phyloP scores from a whole-genome alignment of 805 yeast genomes.

The Metschnikowia peoriensis region DNA sequence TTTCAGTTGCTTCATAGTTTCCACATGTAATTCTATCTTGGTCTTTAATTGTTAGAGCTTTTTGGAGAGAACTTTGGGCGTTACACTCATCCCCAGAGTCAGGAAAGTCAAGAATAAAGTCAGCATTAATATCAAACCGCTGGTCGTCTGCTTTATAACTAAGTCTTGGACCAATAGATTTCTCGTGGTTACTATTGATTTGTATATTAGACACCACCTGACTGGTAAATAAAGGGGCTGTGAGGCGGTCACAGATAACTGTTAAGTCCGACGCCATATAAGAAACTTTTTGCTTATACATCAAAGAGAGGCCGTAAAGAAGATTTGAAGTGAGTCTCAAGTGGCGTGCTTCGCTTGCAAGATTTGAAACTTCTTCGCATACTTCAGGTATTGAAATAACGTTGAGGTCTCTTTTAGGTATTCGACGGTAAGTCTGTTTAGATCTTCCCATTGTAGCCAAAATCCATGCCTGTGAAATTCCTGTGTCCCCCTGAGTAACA shows the following conservation, averaged over 20 bases:
- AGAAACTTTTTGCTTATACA: constrained; percentile 49
- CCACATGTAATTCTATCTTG: constrained; percentile 1
- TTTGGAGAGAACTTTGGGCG: neutral
- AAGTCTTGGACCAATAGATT: neutral
- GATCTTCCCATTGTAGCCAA: constrained; percentile 42
- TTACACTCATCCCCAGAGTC: neutral
- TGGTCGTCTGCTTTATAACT: constrained; percentile 24
- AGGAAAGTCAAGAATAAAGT: constrained; percentile 18
- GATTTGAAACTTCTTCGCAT: constrained; percentile 27
- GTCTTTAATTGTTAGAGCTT: neutral
- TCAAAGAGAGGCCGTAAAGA: constrained; percentile 48
- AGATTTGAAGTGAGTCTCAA: constrained; percentile 41
- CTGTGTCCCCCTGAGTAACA: constrained; percentile 8
- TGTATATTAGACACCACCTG: neutral
- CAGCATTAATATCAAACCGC: constrained; percentile 24
- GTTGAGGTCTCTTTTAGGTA: constrained; percentile 31
- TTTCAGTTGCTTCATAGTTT: neutral
- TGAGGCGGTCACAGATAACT: constrained; percentile 11
- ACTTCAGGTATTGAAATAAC: constrained; percentile 41
- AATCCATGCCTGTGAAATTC: constrained; percentile 31
- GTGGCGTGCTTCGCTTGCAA: constrained; percentile 20
- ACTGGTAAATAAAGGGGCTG: constrained; percentile 2
- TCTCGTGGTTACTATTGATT: neutral
- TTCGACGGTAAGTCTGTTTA: constrained; percentile 25
- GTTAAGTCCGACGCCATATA: constrained; percentile 39